Conservation (phyloP, 1,284 basidiomycete genomes). For the Ceraceosorus guamensis region DNA sequence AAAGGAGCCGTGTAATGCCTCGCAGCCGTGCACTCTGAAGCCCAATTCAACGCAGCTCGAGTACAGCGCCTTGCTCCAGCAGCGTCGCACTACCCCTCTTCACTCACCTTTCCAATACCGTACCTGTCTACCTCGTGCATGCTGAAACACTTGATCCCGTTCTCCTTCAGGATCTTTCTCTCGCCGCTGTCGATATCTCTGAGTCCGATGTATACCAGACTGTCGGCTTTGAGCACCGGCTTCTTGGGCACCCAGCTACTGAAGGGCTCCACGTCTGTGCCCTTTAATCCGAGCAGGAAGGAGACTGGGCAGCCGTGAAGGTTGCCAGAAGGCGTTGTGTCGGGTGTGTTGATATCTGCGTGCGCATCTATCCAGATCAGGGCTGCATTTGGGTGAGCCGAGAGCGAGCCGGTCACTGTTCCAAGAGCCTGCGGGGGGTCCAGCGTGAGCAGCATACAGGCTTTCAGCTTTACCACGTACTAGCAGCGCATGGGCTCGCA, state of each 20-base stretch:
- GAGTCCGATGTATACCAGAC: conserved; percentile 87
- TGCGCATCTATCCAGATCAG: conserved; percentile 70
- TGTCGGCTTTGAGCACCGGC: conserved; percentile 57
- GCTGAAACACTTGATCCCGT: conserved; percentile 83
- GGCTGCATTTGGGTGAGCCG: conserved; percentile 60
- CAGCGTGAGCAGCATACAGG: background rate
- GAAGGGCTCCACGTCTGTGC: conserved; percentile 42
- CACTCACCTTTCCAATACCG: conserved; percentile 62
- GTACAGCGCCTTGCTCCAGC: background rate
- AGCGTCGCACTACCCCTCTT: background rate
- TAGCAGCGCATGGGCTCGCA: background rate
- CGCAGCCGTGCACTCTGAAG: background rate
- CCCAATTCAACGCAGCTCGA: background rate
- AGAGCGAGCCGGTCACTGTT: conserved; percentile 49
- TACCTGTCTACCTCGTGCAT: conserved; percentile 99
- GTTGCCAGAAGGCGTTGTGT: conserved; percentile 78
- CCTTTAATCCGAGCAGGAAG: conserved; percentile 61
- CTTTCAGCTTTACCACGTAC: background rate
- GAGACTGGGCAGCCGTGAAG: conserved; percentile 97
- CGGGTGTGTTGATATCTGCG: conserved; percentile 87
- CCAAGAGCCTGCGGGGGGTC: conserved; percentile 44
- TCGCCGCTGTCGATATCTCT: conserved; percentile 88
- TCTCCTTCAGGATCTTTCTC: conserved; percentile 75
- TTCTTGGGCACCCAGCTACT: conserved; percentile 40
- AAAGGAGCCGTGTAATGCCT: background rate